Evolutionary conservation across 768 basidiomycete genomes (phyloP).

Genomic region (Termitomyces sp.): DNA sequence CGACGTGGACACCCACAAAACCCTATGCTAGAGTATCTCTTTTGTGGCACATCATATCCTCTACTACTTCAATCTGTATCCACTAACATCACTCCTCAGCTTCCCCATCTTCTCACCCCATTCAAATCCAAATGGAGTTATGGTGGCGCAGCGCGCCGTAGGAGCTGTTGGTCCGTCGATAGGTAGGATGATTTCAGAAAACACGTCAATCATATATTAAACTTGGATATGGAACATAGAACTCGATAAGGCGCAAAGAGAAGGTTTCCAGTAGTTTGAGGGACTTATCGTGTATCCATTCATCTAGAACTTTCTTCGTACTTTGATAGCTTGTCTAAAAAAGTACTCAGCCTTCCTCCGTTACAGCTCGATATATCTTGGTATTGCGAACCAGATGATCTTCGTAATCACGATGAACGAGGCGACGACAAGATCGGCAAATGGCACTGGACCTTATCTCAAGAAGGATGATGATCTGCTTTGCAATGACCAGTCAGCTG

Average conservation of each 20-base stretch:
- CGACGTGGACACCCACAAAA: not conserved
- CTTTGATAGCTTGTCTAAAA: not conserved
- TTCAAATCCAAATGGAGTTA: not conserved
- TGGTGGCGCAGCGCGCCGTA: not conserved
- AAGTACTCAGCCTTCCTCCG: not conserved
- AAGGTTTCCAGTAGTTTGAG: not conserved
- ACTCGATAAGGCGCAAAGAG: not conserved
- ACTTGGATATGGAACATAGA: not conserved
- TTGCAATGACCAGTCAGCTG: constrained; percentile 13
- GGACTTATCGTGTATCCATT: no score
- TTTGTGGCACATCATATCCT: not conserved
- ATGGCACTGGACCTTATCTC: constrained; percentile 1
- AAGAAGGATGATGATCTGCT: not conserved
- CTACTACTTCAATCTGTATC: not conserved
- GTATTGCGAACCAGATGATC: not conserved
- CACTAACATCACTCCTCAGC: not conserved
- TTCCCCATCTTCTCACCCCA: not conserved
- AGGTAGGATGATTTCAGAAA: not conserved
- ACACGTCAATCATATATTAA: not conserved
- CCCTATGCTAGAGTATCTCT: no score
- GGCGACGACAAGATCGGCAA: constrained; percentile 6
- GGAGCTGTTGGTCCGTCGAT: not conserved
- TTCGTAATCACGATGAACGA: not conserved
- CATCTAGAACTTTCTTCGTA: not conserved
- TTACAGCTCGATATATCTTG: constrained; percentile 1